Percentiles rank a stretch among this genome's conserved stretches.
Evolutionary conservation across 305 asterid genomes (phyloP).

Genomic region (Solanum hybrid): DNA sequence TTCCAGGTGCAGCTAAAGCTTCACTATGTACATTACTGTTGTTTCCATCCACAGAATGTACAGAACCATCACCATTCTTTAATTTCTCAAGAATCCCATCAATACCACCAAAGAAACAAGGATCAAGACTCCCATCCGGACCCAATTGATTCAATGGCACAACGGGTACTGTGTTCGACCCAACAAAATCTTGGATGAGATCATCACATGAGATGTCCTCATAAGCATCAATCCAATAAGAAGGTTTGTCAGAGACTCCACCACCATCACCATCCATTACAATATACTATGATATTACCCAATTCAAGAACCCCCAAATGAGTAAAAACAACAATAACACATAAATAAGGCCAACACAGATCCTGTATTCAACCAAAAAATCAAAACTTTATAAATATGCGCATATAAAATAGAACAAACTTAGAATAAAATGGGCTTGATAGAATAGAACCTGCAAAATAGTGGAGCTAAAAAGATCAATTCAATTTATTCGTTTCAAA

Average conservation of each 20-base stretch:
- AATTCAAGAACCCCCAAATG: not conserved
- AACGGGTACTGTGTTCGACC: conserved; percentile 3
- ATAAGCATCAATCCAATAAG: conserved; percentile 91
- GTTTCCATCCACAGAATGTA: conserved; percentile 9
- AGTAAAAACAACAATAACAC: not conserved
- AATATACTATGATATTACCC: not conserved
- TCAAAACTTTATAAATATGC: not conserved
- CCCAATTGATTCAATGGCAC: conserved; percentile 18
- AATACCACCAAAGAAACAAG: conserved; percentile 61
- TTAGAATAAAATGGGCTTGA: not conserved
- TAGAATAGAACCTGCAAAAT: conserved; percentile 2
- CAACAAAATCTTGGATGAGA: conserved; percentile 20
- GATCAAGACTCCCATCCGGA: conserved; percentile 32
- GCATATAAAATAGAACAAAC: not conserved
- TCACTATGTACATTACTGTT: conserved; percentile 9
- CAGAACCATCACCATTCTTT: conserved; percentile 35
- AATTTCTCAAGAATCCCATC: conserved; percentile 62
- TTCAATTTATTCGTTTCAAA: not conserved
- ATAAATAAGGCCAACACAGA: not conserved
- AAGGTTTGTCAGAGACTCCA: conserved; percentile 44
- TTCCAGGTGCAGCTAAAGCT: conserved; percentile 4
- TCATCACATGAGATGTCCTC: conserved; percentile 78
- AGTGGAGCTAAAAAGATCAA: not conserved
- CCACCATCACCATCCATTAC: conserved; percentile 45
- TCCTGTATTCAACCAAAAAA: not conserved